These are phyloP conservation scores for Nepenthes mirabilis DNA, from an alignment of 148 eudicot genomes.

Conservation along the genomic window DNA sequence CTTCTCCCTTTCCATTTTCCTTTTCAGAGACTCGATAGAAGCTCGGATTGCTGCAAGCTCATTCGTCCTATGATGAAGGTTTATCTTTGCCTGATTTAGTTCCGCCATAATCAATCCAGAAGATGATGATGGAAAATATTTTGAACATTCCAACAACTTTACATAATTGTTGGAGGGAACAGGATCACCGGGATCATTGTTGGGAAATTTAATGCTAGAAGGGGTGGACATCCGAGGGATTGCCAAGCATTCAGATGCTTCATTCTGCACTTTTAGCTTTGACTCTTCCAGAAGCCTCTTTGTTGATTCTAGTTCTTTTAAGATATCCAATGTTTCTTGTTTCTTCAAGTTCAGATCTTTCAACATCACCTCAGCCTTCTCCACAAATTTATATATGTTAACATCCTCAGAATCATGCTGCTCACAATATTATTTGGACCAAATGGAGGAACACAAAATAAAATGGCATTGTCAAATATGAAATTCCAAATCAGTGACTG, in stretches of 20 bases:
- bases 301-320: slow-evolving; percentile 58
- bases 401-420: slow-evolving; percentile 25
- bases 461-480: no score
- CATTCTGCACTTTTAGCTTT: slow-evolving; percentile 44
- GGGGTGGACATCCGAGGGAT: slow-evolving; percentile 11
- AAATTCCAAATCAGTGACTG: no score
- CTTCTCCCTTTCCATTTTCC: slow-evolving; percentile 38
- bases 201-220: slow-evolving; percentile 3
- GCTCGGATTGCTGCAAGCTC: slow-evolving; percentile 60
- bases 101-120: slow-evolving; percentile 47
- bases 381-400: slow-evolving; percentile 31
- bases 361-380: slow-evolving; percentile 34
- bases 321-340: slow-evolving; percentile 46
- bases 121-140: slow-evolving; percentile 22
- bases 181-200: slow-evolving; percentile 7
- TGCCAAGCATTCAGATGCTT: slow-evolving; percentile 18
- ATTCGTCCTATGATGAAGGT: slow-evolving; percentile 38
- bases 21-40: slow-evolving; percentile 54
- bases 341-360: slow-evolving; percentile 51
- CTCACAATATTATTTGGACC: not conserved
- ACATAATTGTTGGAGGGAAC: not conserved
- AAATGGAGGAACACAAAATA: no score
- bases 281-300: slow-evolving; percentile 52
- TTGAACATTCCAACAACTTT: slow-evolving; percentile 12
- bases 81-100: slow-evolving; percentile 54